These are phyloP conservation scores for Casaregolazyma lundiana DNA, from an alignment of 1,139 yeast genomes.

Conservation along the genomic window DNA sequence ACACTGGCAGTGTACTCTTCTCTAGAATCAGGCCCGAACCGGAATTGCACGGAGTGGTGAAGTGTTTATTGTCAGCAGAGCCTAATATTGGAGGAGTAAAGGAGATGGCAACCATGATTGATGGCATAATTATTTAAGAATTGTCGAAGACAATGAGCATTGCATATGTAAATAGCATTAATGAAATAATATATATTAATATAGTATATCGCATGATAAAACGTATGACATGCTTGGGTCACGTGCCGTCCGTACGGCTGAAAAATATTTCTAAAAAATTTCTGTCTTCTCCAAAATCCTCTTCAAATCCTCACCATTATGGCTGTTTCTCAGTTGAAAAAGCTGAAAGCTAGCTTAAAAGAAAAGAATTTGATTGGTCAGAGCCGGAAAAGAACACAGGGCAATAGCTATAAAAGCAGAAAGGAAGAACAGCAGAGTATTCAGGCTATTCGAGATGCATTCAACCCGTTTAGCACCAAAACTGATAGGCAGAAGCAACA, in stretches of 20 bases:
- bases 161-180: constrained; percentile 7
- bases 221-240: neutral
- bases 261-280: constrained; percentile 3
- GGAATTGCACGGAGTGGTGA: neutral
- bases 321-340: constrained; percentile 90
- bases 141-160: neutral
- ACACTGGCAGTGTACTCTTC: neutral
- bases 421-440: constrained; percentile 55
- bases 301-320: constrained; percentile 32
- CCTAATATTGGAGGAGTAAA: constrained; percentile 3
- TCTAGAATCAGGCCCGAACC: neutral
- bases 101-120: constrained; percentile 1
- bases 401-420: constrained; percentile 50
- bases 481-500: constrained; percentile 62
- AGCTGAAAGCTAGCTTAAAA: constrained; percentile 70
- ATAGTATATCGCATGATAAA: neutral
- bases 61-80: neutral
- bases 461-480: constrained; percentile 85
- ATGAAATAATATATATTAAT: neutral
- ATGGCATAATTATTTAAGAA: constrained; percentile 3
- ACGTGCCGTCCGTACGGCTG: constrained; percentile 1
- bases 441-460: constrained; percentile 64
- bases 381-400: constrained; percentile 54
- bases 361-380: constrained; percentile 80
- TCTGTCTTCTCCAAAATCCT: neutral